phyloP scores from a whole-genome alignment of 2,329 filamentous ascomycete genomes.

The Xylaria arbuscula region DNA sequence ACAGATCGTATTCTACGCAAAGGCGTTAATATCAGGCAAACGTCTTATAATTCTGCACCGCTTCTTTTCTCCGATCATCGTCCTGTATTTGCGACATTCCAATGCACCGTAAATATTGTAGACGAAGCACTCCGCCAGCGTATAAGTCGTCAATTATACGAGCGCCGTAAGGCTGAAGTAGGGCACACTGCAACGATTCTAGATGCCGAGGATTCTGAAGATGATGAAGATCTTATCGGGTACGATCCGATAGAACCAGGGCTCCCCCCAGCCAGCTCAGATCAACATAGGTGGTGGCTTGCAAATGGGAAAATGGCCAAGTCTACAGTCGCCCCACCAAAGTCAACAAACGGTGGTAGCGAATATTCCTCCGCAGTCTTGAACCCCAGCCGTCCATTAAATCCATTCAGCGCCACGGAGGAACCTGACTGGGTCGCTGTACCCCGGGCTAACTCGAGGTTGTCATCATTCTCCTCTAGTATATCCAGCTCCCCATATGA shows the following conservation, averaged over 20 bases:
- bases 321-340: slow-evolving; percentile 75
- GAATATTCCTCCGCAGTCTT: slow-evolving; percentile 65
- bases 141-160: slow-evolving; percentile 81
- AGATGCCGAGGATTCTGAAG: slow-evolving; percentile 69
- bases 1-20: slow-evolving; percentile 93
- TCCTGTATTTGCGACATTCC: slow-evolving; percentile 92
- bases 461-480: slow-evolving; percentile 63
- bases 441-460: slow-evolving; percentile 63
- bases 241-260: slow-evolving; percentile 87
- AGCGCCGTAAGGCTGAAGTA: slow-evolving; percentile 72
- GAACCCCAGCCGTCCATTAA: slow-evolving; percentile 79
- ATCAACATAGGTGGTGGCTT: slow-evolving; percentile 77
- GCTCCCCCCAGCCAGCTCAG: slow-evolving; percentile 73
- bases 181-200: slow-evolving; percentile 70
- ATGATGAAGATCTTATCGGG: slow-evolving; percentile 82
- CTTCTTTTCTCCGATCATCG: slow-evolving; percentile 93
- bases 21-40: slow-evolving; percentile 83
- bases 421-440: slow-evolving; percentile 88
- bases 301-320: slow-evolving; percentile 79
- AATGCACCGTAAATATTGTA: slow-evolving; percentile 83
- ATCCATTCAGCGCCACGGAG: slow-evolving; percentile 79
- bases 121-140: slow-evolving; percentile 78
- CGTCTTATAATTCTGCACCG: slow-evolving; percentile 83
- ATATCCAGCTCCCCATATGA: slow-evolving; percentile 71
- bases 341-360: slow-evolving; percentile 57